Percentiles rank a stretch among this genome's conserved stretches.
These are phyloP conservation scores for Thinopyrum elongatum DNA, from an alignment of 176 grass and related monocot species.

Conservation along the genomic window DNA sequence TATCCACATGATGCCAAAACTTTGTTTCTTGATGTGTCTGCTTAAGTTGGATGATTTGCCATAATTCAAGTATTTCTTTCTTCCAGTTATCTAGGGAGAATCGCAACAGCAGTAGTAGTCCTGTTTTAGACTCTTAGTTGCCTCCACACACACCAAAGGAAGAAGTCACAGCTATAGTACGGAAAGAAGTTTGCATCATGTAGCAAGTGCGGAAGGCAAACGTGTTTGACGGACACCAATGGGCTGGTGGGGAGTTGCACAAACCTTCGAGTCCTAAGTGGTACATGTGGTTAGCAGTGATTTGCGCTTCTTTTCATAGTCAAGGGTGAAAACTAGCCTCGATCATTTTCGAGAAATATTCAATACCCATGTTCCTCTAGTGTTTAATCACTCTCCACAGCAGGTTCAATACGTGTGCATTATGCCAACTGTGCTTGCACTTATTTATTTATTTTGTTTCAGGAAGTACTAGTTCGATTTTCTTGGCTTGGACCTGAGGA, in stretches of 20 bases:
- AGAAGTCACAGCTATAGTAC: background rate
- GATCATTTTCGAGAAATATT: background rate
- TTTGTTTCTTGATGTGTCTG: too few species aligned
- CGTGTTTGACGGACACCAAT: background rate
- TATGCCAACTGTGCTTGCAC: background rate
- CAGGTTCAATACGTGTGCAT: background rate
- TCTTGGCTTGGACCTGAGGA: constrained; percentile 72
- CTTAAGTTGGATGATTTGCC: too few species aligned
- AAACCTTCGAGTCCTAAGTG: background rate
- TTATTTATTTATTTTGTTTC: constrained; percentile 4
- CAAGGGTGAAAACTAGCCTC: background rate
- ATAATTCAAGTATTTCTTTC: too few species aligned
- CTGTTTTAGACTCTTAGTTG: background rate
- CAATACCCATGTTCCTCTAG: background rate
- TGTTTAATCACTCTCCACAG: too few species aligned
- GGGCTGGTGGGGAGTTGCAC: background rate
- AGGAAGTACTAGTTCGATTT: constrained; percentile 81
- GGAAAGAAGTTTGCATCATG: background rate
- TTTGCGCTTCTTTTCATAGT: background rate
- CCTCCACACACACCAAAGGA: background rate
- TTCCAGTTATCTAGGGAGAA: too few species aligned
- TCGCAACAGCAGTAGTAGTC: too few species aligned
- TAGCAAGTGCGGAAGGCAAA: background rate
- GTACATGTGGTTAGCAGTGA: background rate
- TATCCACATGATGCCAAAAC: too few species aligned